Conservation (phyloP, 2,329 filamentous ascomycete genomes). For the Alternaria angustiovoidea region DNA sequence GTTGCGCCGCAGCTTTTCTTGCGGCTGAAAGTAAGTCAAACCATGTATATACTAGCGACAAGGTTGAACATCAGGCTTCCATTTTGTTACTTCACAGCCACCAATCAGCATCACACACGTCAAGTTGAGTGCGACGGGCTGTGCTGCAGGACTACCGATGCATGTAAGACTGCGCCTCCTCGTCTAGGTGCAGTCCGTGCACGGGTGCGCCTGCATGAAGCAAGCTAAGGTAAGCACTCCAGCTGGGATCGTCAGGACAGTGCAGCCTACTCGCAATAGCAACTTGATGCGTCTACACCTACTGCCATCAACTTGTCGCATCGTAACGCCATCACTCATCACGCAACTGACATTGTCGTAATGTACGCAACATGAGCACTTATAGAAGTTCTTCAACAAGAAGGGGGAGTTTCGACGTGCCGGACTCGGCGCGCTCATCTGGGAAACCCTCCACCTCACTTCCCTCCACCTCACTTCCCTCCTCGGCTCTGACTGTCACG, state of each 20-base stretch:
- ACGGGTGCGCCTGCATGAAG: constrained; percentile 21
- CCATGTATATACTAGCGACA: background rate
- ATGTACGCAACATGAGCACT: background rate
- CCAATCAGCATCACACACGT: constrained; percentile 43
- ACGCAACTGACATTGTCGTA: background rate
- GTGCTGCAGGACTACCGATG: constrained; percentile 21
- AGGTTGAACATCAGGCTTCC: background rate
- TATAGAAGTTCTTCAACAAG: background rate
- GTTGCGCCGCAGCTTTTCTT: background rate
- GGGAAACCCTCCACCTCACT: background rate
- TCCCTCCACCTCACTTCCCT: background rate
- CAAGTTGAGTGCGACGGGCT: constrained; percentile 34
- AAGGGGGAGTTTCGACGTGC: background rate
- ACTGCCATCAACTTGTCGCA: background rate
- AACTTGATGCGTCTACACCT: background rate
- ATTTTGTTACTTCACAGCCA: background rate
- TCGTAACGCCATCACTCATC: background rate
- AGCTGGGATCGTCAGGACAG: background rate
- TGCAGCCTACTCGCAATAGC: background rate
- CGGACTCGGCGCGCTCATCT: background rate
- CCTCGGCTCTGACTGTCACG: background rate
- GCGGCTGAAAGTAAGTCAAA: background rate
- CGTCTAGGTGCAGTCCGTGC: background rate
- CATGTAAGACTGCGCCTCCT: background rate
- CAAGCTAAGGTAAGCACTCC: background rate